Base-by-base conservation (phyloP, 140 eudicot species). In the Cichorium intybus region DNA sequence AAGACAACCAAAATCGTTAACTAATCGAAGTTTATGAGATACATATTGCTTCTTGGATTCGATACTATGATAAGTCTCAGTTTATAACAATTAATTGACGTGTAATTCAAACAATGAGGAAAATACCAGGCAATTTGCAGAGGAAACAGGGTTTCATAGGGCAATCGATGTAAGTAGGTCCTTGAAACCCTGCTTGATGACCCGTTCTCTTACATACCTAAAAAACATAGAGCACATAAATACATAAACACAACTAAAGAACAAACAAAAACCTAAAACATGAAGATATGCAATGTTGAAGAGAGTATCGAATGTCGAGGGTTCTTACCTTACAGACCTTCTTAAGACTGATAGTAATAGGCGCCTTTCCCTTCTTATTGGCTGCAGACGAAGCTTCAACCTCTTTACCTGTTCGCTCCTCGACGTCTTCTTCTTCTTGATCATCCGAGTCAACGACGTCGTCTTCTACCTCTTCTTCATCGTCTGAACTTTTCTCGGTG, bases 101-200 rank as follows among this genome's bases (percentile, higher is more conserved):
- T 12, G 24, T 22, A 14, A 60, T 60, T 60, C 10, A 58, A 59
- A 9, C 7, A 15, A 37, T 8, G 3, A 3, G 9, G 10, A 54
- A 24, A 43, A 11, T 83, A 93, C 99, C 99, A 70, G 99, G 97
- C 85, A 81, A 48, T 84, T 93, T 93, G 88, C 99, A 88, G 66
- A 93, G 97, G 21, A 88, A 93, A 74, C 99, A 93, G 2, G 99
- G 99, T 74, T 93, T 93, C 97, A 93, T 88, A 27, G 99, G 99
- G 62, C 99, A 93, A 67, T 93, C 99, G 33, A 88, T 88, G 66
- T 93, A 88, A 24, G 95, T 93, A 56, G 97, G 94, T 47, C 99
- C 99, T 69, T 81, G 87, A 68, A 93, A 93, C 53, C 99, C 99
- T n/a, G 99, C 99, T 82, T 93, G 94, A 75, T 93, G 99, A 12